Conservation (phyloP, 768 basidiomycete genomes). For the Auriscalpium microsporum region DNA sequence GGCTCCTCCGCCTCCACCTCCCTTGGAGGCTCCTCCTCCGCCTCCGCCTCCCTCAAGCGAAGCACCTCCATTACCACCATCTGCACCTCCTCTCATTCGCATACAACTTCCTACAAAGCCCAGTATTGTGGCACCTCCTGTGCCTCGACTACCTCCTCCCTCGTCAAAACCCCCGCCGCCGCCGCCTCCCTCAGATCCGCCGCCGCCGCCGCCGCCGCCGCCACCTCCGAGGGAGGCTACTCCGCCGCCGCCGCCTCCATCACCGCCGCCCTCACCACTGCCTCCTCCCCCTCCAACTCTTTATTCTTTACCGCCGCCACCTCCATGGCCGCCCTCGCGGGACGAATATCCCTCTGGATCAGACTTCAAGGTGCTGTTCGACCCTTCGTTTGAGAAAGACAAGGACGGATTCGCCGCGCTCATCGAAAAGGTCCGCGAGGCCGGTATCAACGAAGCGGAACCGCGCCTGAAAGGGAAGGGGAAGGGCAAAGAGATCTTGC, state of each 20-base stretch:
- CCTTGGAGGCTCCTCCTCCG: slow-evolving; percentile 6
- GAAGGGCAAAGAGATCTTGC: slow-evolving; percentile 51
- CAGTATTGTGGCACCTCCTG: slow-evolving; percentile 13
- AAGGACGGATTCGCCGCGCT: slow-evolving; percentile 31
- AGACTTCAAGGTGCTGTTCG: slow-evolving; percentile 56
- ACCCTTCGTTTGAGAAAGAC: slow-evolving; percentile 45
- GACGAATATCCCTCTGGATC: slow-evolving; percentile 40
- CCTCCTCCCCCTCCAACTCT: slow-evolving; percentile 26
- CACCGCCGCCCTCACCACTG: slow-evolving; percentile 21
- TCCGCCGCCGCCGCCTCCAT: slow-evolving; percentile 20
- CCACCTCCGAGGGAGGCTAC: slow-evolving; percentile 23
- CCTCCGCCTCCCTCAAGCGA: background rate
- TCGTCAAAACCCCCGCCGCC: slow-evolving; percentile 7
- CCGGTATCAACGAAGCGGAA: slow-evolving; percentile 22
- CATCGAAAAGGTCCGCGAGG: slow-evolving; percentile 32
- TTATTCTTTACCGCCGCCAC: slow-evolving; percentile 36
- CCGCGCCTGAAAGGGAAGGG: slow-evolving; percentile 51
- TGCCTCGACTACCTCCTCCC: slow-evolving; percentile 10
- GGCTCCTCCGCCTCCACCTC: slow-evolving; percentile 3
- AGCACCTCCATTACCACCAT: slow-evolving; percentile 18
- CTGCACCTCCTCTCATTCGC: slow-evolving; percentile 4
- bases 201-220: slow-evolving; percentile 20
- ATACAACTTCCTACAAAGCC: slow-evolving; percentile 13
- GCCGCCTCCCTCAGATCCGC: slow-evolving; percentile 18
- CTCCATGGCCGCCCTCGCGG: slow-evolving; percentile 48